Evolutionary conservation across 306 rosid genomes (phyloP).

Genomic region (Dryas alaskensis): DNA sequence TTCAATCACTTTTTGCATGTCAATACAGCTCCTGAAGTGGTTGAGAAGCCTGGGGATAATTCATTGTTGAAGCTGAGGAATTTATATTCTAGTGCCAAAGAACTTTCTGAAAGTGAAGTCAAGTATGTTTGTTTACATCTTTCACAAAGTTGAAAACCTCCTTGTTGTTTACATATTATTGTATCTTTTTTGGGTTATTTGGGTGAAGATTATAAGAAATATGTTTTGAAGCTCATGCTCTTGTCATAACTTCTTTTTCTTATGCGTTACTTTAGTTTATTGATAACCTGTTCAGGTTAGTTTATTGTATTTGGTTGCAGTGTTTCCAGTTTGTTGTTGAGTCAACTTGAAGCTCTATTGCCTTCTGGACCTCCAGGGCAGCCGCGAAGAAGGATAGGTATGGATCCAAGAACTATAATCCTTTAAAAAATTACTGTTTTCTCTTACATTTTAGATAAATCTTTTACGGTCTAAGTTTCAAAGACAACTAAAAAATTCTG

Average conservation of each 20-base stretch:
- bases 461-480: background rate
- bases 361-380: slow-evolving; percentile 82
- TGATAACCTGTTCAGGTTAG: background rate
- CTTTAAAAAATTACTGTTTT: background rate
- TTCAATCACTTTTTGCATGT: slow-evolving; percentile 11
- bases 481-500: background rate
- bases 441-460: background rate
- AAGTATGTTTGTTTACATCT: slow-evolving; percentile 40
- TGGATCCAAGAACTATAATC: slow-evolving; percentile 17
- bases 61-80: slow-evolving; percentile 60
- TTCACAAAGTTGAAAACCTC: slow-evolving; percentile 18
- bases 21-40: slow-evolving; percentile 82
- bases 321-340: slow-evolving; percentile 47
- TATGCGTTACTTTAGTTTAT: background rate
- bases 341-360: slow-evolving; percentile 69
- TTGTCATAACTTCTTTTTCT: background rate
- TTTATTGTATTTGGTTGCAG: slow-evolving; percentile 51
- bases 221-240: background rate
- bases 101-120: slow-evolving; percentile 77
- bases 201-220: background rate
- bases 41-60: slow-evolving; percentile 95
- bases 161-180: slow-evolving; percentile 4
- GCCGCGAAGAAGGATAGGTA: slow-evolving; percentile 83
- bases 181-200: background rate
- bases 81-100: slow-evolving; percentile 78